phyloP scores from a whole-genome alignment of 225 moss, liverwort and hornwort genomes.

The Polytrichum formosum region DNA sequence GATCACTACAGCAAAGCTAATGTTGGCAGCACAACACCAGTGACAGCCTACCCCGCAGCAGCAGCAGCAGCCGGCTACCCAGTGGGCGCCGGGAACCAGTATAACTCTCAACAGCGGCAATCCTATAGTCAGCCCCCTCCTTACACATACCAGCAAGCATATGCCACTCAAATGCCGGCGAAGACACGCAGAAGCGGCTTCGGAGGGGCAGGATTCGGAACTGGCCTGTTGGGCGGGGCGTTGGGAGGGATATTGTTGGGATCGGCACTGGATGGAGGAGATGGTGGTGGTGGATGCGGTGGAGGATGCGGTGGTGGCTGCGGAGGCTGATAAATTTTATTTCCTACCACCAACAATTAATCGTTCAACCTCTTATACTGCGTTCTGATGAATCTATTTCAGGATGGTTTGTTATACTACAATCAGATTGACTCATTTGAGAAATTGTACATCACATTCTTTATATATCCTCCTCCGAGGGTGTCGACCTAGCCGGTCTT shows the following conservation, averaged over 20 bases:
- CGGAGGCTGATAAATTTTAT: neutral
- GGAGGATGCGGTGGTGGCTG: conserved; percentile 47
- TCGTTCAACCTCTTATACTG: no score
- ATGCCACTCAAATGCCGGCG: neutral
- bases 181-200: conserved; percentile 7
- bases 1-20: neutral
- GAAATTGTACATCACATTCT: no score
- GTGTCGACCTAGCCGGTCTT: no score
- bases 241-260: conserved; percentile 51
- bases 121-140: conserved; percentile 5
- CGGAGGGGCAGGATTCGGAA: conserved; percentile 33
- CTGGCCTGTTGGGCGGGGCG: conserved; percentile 44
- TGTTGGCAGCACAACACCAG: neutral
- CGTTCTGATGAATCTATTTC: no score
- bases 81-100: neutral
- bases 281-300: conserved; percentile 12
- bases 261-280: conserved; percentile 27
- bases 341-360: no score
- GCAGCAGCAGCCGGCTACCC: neutral
- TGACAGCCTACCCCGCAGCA: conserved; percentile 23
- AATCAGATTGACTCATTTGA: no score
- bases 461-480: no score
- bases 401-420: no score
- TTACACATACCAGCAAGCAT: conserved; percentile 22
- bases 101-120: conserved; percentile 1